Percentiles rank a stretch among this genome's conserved stretches.
phyloP scores from a whole-genome alignment of 768 basidiomycete species.

The Calocybe cyanea region DNA sequence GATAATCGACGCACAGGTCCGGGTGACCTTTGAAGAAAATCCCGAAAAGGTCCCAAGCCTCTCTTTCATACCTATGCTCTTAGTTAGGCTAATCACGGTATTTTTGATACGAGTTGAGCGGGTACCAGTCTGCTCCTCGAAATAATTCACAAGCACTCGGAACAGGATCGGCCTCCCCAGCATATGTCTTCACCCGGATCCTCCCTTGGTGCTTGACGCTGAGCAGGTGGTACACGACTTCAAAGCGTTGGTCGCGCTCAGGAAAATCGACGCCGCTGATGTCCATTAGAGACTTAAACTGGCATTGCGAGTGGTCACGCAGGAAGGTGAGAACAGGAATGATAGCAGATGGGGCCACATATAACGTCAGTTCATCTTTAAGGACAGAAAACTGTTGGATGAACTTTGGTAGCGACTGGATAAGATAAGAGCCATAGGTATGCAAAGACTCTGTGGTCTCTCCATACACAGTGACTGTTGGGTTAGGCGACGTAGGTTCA shows the following conservation, averaged over 20 bases:
- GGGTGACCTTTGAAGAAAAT: slow-evolving; percentile 97
- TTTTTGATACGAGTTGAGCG: not conserved
- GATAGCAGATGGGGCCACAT: slow-evolving; percentile 77
- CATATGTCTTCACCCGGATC: slow-evolving; percentile 96
- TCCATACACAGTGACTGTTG: slow-evolving; percentile 66
- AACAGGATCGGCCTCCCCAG: slow-evolving; percentile 87
- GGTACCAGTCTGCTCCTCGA: slow-evolving; percentile 91
- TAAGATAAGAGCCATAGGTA: slow-evolving; percentile 89
- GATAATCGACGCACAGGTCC: slow-evolving; percentile 67
- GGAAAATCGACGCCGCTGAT: slow-evolving; percentile 96
- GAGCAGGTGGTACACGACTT: slow-evolving; percentile 94
- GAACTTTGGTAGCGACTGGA: slow-evolving; percentile 92
- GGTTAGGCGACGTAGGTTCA: slow-evolving; percentile 89
- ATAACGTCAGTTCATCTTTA: slow-evolving; percentile 92
- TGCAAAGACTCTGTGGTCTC: slow-evolving; percentile 78
- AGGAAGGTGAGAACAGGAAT: slow-evolving; percentile 87
- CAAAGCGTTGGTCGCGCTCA: slow-evolving; percentile 88
- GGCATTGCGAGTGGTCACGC: slow-evolving; percentile 92
- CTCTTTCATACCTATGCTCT: slow-evolving; percentile 81
- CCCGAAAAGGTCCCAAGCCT: slow-evolving; percentile 97
- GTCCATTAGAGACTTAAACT: slow-evolving; percentile 91
- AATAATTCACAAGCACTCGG: slow-evolving; percentile 79
- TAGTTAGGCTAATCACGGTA: not conserved
- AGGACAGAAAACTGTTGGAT: slow-evolving; percentile 97
- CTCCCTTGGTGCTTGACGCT: slow-evolving; percentile 75